phyloP scores from a whole-genome alignment of 2,329 filamentous ascomycete species.

The Colletotrichum ledebouriae region DNA sequence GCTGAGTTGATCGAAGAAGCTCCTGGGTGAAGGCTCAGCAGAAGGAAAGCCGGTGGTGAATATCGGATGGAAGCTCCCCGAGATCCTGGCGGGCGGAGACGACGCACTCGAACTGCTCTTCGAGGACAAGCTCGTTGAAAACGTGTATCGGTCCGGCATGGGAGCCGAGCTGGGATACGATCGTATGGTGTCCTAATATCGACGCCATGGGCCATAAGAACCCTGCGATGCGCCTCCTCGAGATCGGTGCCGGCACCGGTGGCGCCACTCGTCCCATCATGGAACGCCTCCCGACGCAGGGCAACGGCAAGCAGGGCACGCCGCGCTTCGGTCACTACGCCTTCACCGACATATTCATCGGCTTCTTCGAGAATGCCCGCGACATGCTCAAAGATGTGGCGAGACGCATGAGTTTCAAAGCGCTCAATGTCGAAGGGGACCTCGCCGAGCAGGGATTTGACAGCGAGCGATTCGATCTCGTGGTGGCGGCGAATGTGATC shows the following conservation, averaged over 20 bases:
- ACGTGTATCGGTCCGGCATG: neutral
- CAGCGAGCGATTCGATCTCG: constrained; percentile 45
- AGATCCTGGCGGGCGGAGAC: neutral
- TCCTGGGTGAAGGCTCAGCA: neutral
- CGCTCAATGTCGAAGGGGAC: constrained; percentile 50
- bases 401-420: constrained; percentile 40
- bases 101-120: neutral
- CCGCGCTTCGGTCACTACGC: constrained; percentile 3
- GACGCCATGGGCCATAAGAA: neutral
- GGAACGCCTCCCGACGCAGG: too few relatives aligned
- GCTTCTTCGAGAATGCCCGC: constrained; percentile 4
- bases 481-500: constrained; percentile 48
- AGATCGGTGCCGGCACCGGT: too few relatives aligned
- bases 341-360: neutral
- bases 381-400: neutral
- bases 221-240: neutral
- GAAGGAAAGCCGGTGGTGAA: neutral
- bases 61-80: neutral
- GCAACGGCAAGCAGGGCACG: too few relatives aligned
- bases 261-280: neutral
- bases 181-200: neutral
- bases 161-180: neutral
- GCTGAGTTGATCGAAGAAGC: neutral
- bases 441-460: constrained; percentile 48
- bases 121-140: neutral